Evolutionary conservation across 1,284 basidiomycete species (phyloP).

Genomic region (Cutaneotrichosporon cutaneum): DNA sequence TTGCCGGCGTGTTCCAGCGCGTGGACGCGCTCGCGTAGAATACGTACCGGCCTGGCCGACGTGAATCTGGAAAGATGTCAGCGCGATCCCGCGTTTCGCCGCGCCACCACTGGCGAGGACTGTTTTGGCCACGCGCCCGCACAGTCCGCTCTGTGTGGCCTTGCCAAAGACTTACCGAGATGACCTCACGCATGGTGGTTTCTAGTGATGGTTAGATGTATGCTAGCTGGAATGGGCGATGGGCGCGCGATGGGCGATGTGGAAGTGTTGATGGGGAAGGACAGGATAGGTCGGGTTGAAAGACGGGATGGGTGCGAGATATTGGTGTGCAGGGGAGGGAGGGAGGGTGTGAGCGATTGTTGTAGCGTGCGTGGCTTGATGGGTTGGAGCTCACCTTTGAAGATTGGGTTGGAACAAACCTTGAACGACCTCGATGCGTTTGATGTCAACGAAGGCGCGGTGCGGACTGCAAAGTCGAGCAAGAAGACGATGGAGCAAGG

Average conservation of each 20-base stretch:
- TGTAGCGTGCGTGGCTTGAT: not conserved
- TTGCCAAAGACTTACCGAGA: conserved; percentile 42
- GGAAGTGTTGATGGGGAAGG: conserved; percentile 1
- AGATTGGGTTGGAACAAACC: conserved; percentile 7
- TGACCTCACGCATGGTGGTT: conserved; percentile 48
- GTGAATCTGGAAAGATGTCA: conserved; percentile 42
- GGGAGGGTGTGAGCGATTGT: conserved; percentile 4
- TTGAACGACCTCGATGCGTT: conserved; percentile 7
- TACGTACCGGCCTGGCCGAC: conserved; percentile 54
- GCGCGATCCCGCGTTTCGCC: conserved; percentile 1
- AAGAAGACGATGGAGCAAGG: conserved; percentile 2
- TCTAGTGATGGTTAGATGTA: conserved; percentile 10
- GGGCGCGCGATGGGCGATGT: conserved; percentile 5
- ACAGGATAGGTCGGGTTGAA: not conserved
- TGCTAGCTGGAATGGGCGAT: not conserved
- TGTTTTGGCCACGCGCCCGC: not conserved
- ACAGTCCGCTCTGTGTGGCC: not conserved
- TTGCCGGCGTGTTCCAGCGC: not conserved
- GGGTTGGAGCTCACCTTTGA: conserved; percentile 8
- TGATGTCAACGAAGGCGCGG: not conserved
- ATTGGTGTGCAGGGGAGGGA: not conserved
- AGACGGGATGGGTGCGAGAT: conserved; percentile 2
- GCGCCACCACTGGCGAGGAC: not conserved
- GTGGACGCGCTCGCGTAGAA: not conserved
- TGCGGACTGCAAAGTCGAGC: not conserved